These are phyloP conservation scores for Boletales sp. DNA, from an alignment of 768 basidiomycete genomes.

Conservation along the genomic window DNA sequence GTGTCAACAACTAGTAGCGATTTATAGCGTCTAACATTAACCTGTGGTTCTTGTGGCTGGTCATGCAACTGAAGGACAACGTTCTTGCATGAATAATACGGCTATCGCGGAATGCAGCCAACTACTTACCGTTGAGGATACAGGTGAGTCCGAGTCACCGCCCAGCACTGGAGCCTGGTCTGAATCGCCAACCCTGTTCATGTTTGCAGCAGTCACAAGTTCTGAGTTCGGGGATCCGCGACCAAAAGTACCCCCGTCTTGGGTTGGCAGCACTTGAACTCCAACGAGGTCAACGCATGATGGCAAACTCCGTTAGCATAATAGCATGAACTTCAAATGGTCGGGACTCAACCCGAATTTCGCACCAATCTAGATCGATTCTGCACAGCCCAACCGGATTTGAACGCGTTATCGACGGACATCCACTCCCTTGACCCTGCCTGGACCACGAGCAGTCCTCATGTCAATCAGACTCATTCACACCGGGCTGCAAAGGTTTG, in stretches of 20 bases:
- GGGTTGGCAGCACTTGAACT: too few species aligned
- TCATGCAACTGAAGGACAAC: conserved; percentile 1
- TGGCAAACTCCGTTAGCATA: too few species aligned
- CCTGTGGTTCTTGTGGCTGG: conserved; percentile 2
- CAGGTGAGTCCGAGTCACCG: background rate
- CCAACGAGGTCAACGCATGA: conserved; percentile 3
- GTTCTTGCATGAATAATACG: conserved; percentile 8
- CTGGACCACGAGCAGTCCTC: conserved; percentile 15
- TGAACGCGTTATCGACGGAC: too few species aligned
- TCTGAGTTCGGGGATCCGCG: background rate
- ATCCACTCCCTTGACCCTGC: conserved; percentile 8
- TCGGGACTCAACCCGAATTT: too few species aligned
- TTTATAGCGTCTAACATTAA: background rate
- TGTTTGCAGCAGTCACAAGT: background rate
- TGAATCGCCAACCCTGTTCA: background rate
- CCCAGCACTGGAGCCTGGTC: background rate
- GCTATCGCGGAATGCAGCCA: background rate
- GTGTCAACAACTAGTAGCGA: background rate
- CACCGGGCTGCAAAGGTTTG: background rate
- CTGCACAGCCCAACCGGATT: too few species aligned
- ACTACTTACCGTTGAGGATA: conserved; percentile 4
- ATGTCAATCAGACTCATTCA: conserved; percentile 8
- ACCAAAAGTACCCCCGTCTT: too few species aligned
- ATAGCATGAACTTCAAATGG: too few species aligned
- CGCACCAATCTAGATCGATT: background rate